Evolutionary conservation across 148 eudicot species (phyloP), one percentile per base, ranked within the genome.

Genomic region (Silene conica): DNA sequence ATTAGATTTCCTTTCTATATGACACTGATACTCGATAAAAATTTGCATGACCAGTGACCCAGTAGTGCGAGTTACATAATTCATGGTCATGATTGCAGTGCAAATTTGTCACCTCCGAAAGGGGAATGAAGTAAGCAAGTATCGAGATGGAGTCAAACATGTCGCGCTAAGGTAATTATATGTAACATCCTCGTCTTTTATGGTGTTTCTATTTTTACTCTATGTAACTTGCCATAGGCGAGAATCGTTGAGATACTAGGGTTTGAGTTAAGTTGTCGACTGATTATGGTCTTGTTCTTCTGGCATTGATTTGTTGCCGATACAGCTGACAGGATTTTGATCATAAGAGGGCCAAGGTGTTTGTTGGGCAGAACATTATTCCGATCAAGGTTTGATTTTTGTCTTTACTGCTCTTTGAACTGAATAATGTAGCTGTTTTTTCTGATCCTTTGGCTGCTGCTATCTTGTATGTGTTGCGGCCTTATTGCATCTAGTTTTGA

Each of bases 281-380:
- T 54, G 4, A 45, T 59, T 45, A 18, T 52, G 55, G 74, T 34
- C 46, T 50, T 50, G 16, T 59, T 23, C 11, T 52, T 20, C 68
- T 63, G 52, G 23, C 60, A 50, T 54, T 34, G 67, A 73, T 23
- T 67, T 55, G 5, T 77, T 89, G 84, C 83, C 87, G 96, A 73
- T 89, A 34, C 93, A 93, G 73, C 83, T 93, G 81, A 58, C 88
- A 46, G 96, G 89, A n/a, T 90, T 86, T 76, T 80, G 93, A 77
- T 85, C 92, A 63, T 85, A 79, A 79, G 98, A 93, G 77, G 93
- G 96, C 76, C 96, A 90, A 82, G 96, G 89, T 90, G 98, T 78
- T 76, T 74, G 83, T 85, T 68, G 96, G 93, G 34, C 96, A 93
- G 82, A 90, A 82, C 80, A 89, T 92, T 70, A 92, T 89, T 64